A percentile compares a stretch with the other conserved stretches of the same genome.
phyloP scores from a whole-genome alignment of 2,329 filamentous ascomycete species.

The Helicocarpus griseus region DNA sequence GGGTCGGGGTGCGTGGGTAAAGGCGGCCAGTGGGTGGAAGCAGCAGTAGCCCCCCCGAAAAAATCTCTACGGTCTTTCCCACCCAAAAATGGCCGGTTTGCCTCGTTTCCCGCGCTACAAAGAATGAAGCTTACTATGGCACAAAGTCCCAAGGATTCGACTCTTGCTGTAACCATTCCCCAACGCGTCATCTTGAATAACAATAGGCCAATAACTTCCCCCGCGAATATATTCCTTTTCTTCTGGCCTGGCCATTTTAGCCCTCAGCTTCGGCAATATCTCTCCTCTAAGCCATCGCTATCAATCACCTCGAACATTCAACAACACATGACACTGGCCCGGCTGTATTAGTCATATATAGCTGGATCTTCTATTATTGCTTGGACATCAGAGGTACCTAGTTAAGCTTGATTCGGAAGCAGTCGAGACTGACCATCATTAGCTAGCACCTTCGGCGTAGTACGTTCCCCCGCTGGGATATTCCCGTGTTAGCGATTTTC shows the following conservation, averaged over 20 bases:
- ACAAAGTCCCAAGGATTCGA: not conserved
- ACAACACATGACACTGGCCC: too few species aligned
- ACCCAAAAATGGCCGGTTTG: not conserved
- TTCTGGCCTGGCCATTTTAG: not conserved
- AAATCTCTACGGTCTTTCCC: conserved; percentile 1
- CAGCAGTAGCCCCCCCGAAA: not conserved
- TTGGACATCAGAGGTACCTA: not conserved
- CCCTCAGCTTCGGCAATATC: not conserved
- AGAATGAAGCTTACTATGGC: not conserved
- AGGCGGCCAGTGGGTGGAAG: not conserved
- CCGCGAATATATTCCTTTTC: not conserved
- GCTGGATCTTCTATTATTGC: not conserved
- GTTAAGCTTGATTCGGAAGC: not conserved
- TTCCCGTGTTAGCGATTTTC: not conserved
- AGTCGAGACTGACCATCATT: not conserved
- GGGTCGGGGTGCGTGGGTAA: not conserved
- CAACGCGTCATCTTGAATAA: not conserved
- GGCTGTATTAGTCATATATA: not conserved
- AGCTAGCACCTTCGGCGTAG: not conserved
- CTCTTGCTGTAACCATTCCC: not conserved
- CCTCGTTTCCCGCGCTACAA: conserved; percentile 3
- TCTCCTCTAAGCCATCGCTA: not conserved
- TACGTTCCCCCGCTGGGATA: not conserved
- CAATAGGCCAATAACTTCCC: not conserved
- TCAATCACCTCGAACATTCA: not conserved